Percentiles rank a stretch among this genome's conserved stretches.
These are phyloP conservation scores for Gomphus bonarii DNA, from an alignment of 1,284 basidiomycete genomes.

Conservation along the genomic window DNA sequence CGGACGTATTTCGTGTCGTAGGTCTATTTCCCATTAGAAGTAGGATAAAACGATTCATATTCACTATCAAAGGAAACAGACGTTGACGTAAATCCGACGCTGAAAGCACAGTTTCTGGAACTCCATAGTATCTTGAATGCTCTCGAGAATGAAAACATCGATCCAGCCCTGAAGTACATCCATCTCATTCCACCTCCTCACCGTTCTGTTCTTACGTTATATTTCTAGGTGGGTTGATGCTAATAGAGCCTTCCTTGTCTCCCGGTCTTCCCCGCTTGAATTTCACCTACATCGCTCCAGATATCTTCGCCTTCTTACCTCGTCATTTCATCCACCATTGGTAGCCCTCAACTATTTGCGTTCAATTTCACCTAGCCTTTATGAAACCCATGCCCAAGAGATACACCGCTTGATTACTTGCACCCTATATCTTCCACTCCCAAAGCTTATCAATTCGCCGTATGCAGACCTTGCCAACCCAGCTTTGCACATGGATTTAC, in stretches of 20 bases:
- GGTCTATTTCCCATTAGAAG: slow-evolving; percentile 13
- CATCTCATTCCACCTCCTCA: slow-evolving; percentile 10
- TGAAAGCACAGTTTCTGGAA: slow-evolving; percentile 54
- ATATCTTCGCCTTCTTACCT: slow-evolving; percentile 65
- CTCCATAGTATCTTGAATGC: slow-evolving; percentile 67
- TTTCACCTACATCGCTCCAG: slow-evolving; percentile 83
- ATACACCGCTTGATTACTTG: slow-evolving; percentile 74
- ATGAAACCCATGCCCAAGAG: slow-evolving; percentile 50
- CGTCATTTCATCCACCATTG: slow-evolving; percentile 38
- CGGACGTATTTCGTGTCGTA: slow-evolving; percentile 64
- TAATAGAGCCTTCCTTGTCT: slow-evolving; percentile 55
- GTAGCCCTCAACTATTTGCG: slow-evolving; percentile 71
- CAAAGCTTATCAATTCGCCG: slow-evolving; percentile 53
- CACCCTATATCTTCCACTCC: slow-evolving; percentile 58
- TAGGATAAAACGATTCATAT: background rate
- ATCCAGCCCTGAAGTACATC: slow-evolving; percentile 62
- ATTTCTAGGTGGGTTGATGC: slow-evolving; percentile 60
- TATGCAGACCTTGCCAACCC: slow-evolving; percentile 67
- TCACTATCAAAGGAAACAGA: slow-evolving; percentile 51
- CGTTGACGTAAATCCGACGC: slow-evolving; percentile 46
- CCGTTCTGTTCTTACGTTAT: background rate
- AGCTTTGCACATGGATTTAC: slow-evolving; percentile 63
- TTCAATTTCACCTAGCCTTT: slow-evolving; percentile 57
- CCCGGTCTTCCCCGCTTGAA: slow-evolving; percentile 68
- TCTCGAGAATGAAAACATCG: slow-evolving; percentile 56